Evolutionary conservation across 2,329 filamentous ascomycete species (phyloP).

Genomic region (Aspergillus terreus): DNA sequence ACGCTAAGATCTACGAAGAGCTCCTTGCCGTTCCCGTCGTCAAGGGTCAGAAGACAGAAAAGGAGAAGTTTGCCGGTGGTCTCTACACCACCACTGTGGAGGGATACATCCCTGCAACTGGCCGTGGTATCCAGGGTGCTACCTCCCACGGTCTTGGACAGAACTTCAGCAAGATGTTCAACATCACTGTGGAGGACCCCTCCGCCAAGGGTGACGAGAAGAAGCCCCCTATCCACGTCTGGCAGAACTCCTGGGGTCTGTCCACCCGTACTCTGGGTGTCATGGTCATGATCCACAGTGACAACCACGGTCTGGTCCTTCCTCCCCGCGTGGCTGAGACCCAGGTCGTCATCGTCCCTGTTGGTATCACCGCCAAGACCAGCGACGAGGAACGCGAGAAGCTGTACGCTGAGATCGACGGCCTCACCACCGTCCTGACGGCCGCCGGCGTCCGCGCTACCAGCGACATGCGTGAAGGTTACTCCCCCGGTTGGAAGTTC

Average conservation of each 20-base stretch:
- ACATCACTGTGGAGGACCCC: conserved; percentile 95
- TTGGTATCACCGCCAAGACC: conserved; percentile 87
- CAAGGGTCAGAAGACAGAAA: conserved; percentile 90
- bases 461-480: conserved; percentile 80
- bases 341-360: conserved; percentile 84
- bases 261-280: conserved; percentile 96
- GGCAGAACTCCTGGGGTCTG: conserved; percentile 99
- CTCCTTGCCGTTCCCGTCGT: conserved; percentile 93
- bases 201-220: conserved; percentile 65
- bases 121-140: conserved; percentile 91
- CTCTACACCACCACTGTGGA: conserved; percentile 97
- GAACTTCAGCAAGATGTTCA: conserved; percentile 99
- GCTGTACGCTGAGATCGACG: conserved; percentile 71
- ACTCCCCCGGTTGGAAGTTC: conserved; percentile 96
- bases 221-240: conserved; percentile 78
- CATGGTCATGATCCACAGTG: conserved; percentile 97
- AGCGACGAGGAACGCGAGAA: conserved; percentile 72
- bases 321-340: conserved; percentile 84
- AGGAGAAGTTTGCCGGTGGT: conserved; percentile 96
- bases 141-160: conserved; percentile 94
- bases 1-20: conserved; percentile 87
- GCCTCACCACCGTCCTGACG: conserved; percentile 65
- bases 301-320: conserved; percentile 91
- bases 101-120: conserved; percentile 93
- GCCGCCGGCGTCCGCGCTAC: conserved; percentile 73